Evolutionary conservation across 1,139 yeast genomes (phyloP), one percentile per base, ranked within the genome.

Genomic region (Hemisphaericaspora subhashii): DNA sequence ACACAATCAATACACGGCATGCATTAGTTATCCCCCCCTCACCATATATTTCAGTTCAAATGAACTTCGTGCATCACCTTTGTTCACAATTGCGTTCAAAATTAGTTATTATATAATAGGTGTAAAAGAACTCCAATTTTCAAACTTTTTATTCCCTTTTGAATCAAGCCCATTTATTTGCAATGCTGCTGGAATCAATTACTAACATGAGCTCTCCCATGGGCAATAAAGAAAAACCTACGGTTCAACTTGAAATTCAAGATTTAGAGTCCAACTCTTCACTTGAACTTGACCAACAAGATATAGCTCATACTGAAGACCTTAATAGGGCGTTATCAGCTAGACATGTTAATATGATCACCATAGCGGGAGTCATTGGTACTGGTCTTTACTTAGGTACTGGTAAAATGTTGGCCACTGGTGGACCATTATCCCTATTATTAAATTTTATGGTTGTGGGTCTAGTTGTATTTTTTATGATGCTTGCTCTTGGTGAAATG

Each of bases 401-500:
- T 0, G 84, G 86, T 4, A 73, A 71, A 38, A 74, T 86, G 4
- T 62, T 83, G 37, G 68, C 76, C 18, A 58, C 56, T 14, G 86
- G 86, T 43, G 89, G 89, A 13, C 88, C 89, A 3, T 74, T 78
- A 5, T 74, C 84, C 5, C 58, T 83, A 39, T 58, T 83, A 16
- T 63, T 83, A 34, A 79, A 81, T 29, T 83, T 80, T 52, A 57
- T 72, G 5, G 64, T 80, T 21, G 77, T 81, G 46, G 87, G 87
- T 11, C 54, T 76, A 2, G 62, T 81, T 27, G 84, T 82, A 2
- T 80, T 74, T 38, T 62, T 75, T 39, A 74, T 83, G 34, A 77
- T 81, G 83, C 66, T 79, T 46, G 62, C 77, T 13, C 60, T 83
- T 27, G 89, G 88, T n/a, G 89, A 83, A 53, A 72, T 83, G 78